A percentile compares a stretch with the other conserved stretches of the same genome.
phyloP scores from a whole-genome alignment of 2,329 filamentous ascomycete genomes.

The Cladosporium sphaerospermum region DNA sequence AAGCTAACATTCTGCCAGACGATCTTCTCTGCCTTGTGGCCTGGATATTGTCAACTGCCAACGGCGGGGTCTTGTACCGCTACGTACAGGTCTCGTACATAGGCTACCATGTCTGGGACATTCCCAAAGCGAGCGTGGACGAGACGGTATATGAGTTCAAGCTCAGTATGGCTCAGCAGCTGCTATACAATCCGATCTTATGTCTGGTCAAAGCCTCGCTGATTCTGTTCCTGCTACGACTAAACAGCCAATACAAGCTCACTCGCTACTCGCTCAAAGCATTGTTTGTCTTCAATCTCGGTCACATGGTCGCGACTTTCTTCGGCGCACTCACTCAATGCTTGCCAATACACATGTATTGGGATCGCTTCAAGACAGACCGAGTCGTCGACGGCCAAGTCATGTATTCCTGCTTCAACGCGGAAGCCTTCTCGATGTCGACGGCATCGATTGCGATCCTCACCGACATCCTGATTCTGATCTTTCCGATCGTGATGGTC shows the following conservation, averaged over 20 bases:
- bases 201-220: slow-evolving; percentile 33
- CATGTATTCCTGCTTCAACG: slow-evolving; percentile 31
- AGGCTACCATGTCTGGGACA: slow-evolving; percentile 8
- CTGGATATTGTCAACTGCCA: neutral
- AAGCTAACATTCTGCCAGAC: neutral
- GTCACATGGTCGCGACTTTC: slow-evolving; percentile 30
- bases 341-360: slow-evolving; percentile 21
- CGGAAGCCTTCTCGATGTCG: slow-evolving; percentile 29
- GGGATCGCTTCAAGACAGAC: slow-evolving; percentile 10
- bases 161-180: slow-evolving; percentile 31
- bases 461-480: slow-evolving; percentile 36
- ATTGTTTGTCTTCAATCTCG: slow-evolving; percentile 32
- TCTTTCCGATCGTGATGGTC: slow-evolving; percentile 37
- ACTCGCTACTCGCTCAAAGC: slow-evolving; percentile 29
- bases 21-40: slow-evolving; percentile 2
- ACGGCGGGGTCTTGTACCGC: neutral
- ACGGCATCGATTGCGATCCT: slow-evolving; percentile 32
- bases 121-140: slow-evolving; percentile 1
- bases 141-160: neutral
- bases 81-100: neutral
- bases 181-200: slow-evolving; percentile 35
- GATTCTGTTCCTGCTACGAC: slow-evolving; percentile 33
- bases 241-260: slow-evolving; percentile 28
- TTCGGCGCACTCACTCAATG: slow-evolving; percentile 33
- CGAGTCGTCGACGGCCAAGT: slow-evolving; percentile 24